These are phyloP conservation scores for Didymosphaeria variabile DNA, from an alignment of 2,329 filamentous ascomycete species.

Conservation along the genomic window DNA sequence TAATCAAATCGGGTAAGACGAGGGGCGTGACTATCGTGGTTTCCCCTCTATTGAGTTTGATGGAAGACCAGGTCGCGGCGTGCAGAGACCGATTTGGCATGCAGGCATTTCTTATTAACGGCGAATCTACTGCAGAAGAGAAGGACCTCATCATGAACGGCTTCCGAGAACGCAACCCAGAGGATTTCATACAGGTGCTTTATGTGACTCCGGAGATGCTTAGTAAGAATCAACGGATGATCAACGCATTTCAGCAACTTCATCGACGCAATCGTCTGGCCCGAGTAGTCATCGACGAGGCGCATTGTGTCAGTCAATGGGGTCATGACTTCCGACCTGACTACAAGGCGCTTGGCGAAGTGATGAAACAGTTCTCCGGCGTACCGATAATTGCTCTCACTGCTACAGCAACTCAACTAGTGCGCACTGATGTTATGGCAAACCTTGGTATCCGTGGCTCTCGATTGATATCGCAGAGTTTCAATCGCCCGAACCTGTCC, in stretches of 20 bases:
- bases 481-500: conserved; percentile 93
- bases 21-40: conserved; percentile 90
- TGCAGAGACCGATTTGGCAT: conserved; percentile 74
- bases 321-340: conserved; percentile 97
- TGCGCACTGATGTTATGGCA: conserved; percentile 89
- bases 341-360: conserved; percentile 84
- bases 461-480: conserved; percentile 86
- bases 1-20: conserved; percentile 82
- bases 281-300: conserved; percentile 94
- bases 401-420: conserved; percentile 91
- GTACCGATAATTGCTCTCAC: conserved; percentile 95
- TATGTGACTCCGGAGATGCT: conserved; percentile 99
- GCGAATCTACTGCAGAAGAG: conserved; percentile 72
- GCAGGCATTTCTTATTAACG: conserved; percentile 82
- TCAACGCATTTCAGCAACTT: conserved; percentile 71
- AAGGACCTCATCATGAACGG: conserved; percentile 72
- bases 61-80: conserved; percentile 96
- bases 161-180: conserved; percentile 70
- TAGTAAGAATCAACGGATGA: conserved; percentile 77
- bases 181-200: conserved; percentile 82
- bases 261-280: conserved; percentile 78
- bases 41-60: conserved; percentile 92
- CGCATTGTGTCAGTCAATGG: conserved; percentile 99
- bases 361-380: conserved; percentile 75
- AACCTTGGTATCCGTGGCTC: conserved; percentile 86